Conservation (phyloP, 2,329 filamentous ascomycete species). For the Ascochyta clinopodiicola region DNA sequence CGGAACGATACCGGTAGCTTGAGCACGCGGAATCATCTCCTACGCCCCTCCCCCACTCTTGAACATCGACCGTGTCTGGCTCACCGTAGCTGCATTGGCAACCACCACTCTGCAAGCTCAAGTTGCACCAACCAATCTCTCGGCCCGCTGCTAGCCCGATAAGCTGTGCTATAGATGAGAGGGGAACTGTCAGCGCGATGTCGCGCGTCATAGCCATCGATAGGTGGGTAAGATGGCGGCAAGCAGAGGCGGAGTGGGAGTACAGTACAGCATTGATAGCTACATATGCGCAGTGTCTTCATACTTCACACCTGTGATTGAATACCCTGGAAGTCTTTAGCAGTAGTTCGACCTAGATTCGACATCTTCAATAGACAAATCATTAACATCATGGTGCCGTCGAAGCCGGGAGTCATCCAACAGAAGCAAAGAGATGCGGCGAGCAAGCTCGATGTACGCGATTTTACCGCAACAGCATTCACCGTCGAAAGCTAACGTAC, state of each 20-base stretch:
- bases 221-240: slow-evolving; percentile 35
- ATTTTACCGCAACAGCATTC: too few species aligned
- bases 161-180: slow-evolving; percentile 14
- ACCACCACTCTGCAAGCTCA: slow-evolving; percentile 8
- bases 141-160: slow-evolving; percentile 17
- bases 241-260: slow-evolving; percentile 13
- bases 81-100: slow-evolving; percentile 6
- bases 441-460: slow-evolving; percentile 37
- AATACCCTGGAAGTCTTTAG: background rate
- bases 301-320: slow-evolving; percentile 2
- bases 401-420: slow-evolving; percentile 35
- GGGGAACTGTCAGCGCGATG: slow-evolving; percentile 14
- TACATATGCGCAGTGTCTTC: slow-evolving; percentile 5
- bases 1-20: slow-evolving; percentile 18
- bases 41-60: slow-evolving; percentile 32
- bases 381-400: slow-evolving; percentile 34
- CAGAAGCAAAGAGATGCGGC: slow-evolving; percentile 33
- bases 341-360: background rate
- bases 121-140: background rate
- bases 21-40: background rate
- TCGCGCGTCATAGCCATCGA: slow-evolving; percentile 18
- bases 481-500: background rate
- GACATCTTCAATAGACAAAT: background rate
- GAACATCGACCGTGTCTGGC: slow-evolving; percentile 11
- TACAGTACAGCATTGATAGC: slow-evolving; percentile 3